Base-by-base conservation (phyloP, 345 rosid species). In the Hirschfeldia incana region DNA sequence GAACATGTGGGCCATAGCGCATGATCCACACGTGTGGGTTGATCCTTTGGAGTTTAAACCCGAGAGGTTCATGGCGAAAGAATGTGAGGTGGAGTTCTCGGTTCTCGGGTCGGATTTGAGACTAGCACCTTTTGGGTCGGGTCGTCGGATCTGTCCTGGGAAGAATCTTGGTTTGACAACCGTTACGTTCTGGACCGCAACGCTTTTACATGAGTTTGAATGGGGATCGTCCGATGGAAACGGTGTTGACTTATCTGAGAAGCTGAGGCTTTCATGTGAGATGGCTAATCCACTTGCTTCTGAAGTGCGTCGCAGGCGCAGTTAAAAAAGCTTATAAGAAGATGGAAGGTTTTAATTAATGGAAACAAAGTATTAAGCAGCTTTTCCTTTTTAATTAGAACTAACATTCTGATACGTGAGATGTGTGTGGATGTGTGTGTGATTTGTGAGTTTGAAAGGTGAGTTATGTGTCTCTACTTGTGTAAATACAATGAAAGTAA, bases 1-100 rank as follows among this genome's bases (percentile, higher is more conserved):
- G 67, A 93, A 93, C 81, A 93, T 93, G 98, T 93, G 98, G 98
- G 98, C 98, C 84, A 90, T 93, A 17, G 74, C 88, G 3, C 79
- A 94, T 86, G 98, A 93, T 85, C 91, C 90, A 10, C 72, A 84
- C 2, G 84, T 83, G 63, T 93, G 98, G 98, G 74, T 57, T 3
- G 85, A 91, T 87, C 94, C 98, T 6, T 84, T 86, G 57, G 77
- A 80, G 78, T 91, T 89, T 78, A 83, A 68, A 78, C 95, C 97
- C 6, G 94, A 88, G 13, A 78, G 98, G 60, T 93, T 93, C 69
- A 62, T 88, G 58, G 62, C 82, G 1, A 53, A 74, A 49, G 84
- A 82, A 2, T 87, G 78, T 0, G 88, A 83, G 30, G 67, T 66
- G 70, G 97, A 87, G 66, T 89, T 91, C 74, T 88, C 92, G 5